Percentiles rank a stretch among this genome's conserved stretches.
Conservation (phyloP, 495 filamentous ascomycete genomes). For the Alectoria sarmentosa region DNA sequence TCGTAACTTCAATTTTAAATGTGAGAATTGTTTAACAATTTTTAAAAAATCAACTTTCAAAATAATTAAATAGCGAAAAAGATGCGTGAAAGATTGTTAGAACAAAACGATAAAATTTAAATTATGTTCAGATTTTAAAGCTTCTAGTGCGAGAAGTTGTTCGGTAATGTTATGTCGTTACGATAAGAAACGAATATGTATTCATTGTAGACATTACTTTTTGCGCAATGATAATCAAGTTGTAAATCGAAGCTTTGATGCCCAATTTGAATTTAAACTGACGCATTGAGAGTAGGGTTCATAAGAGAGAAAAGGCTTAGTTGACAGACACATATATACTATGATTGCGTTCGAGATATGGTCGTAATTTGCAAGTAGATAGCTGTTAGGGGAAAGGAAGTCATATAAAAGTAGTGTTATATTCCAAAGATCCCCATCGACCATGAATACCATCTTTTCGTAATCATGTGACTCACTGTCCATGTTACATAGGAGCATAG, state of each 20-base stretch:
- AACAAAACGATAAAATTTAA: slow-evolving; percentile 64
- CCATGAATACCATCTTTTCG: too few relatives aligned
- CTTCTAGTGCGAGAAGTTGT: slow-evolving; percentile 54
- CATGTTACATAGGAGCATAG: too few relatives aligned
- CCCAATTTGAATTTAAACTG: background rate
- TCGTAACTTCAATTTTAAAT: slow-evolving; percentile 62
- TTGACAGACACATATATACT: background rate
- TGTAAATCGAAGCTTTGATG: slow-evolving; percentile 18
- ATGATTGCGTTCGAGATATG: too few relatives aligned
- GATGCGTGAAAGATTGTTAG: slow-evolving; percentile 65
- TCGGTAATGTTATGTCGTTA: slow-evolving; percentile 56
- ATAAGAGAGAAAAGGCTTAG: slow-evolving; percentile 27
- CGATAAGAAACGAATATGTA: slow-evolving; percentile 42
- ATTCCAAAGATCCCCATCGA: too few relatives aligned
- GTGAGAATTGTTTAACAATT: slow-evolving; percentile 68
- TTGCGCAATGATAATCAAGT: slow-evolving; percentile 41
- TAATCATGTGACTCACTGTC: too few relatives aligned
- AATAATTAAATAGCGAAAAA: slow-evolving; percentile 45
- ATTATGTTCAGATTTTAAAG: slow-evolving; percentile 60
- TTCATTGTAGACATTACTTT: slow-evolving; percentile 39
- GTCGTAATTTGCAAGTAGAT: too few relatives aligned
- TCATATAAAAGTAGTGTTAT: too few relatives aligned
- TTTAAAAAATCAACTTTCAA: slow-evolving; percentile 51
- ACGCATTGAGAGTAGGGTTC: slow-evolving; percentile 20
- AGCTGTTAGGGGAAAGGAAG: too few relatives aligned